Conservation (phyloP, 805 yeast genomes). For the Starmerella roubikii region DNA sequence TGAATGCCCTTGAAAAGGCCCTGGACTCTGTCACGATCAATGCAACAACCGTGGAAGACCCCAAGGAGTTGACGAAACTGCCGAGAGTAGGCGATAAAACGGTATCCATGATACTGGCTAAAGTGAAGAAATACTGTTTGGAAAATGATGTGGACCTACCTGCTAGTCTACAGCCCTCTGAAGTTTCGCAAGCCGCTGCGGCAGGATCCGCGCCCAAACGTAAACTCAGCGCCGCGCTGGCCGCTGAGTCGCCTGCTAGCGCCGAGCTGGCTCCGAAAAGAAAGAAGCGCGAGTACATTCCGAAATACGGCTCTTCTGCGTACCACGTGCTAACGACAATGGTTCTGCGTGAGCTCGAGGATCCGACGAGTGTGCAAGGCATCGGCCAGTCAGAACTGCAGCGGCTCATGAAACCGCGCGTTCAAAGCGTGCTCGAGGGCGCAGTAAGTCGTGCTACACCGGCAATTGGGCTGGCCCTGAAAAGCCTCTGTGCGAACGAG, state of each 20-base stretch:
- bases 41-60: slow-evolving; percentile 17
- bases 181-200: background rate
- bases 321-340: slow-evolving; percentile 17
- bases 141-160: slow-evolving; percentile 40
- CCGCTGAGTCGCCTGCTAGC: slow-evolving; percentile 9
- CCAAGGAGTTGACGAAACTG: slow-evolving; percentile 44
- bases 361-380: slow-evolving; percentile 33
- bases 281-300: slow-evolving; percentile 18
- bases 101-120: slow-evolving; percentile 36
- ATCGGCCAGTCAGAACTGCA: slow-evolving; percentile 47
- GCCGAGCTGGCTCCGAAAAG: slow-evolving; percentile 13
- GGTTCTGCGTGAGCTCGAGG: slow-evolving; percentile 14
- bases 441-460: slow-evolving; percentile 15
- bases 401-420: slow-evolving; percentile 21
- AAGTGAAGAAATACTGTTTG: slow-evolving; percentile 42
- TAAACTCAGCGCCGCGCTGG: background rate
- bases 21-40: slow-evolving; percentile 5
- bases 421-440: slow-evolving; percentile 14
- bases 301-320: slow-evolving; percentile 17
- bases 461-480: slow-evolving; percentile 27
- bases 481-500: slow-evolving; percentile 46
- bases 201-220: slow-evolving; percentile 1
- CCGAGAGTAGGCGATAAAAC: slow-evolving; percentile 64
- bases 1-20: slow-evolving; percentile 10
- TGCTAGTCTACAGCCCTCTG: slow-evolving; percentile 15